Evolutionary conservation across 331 rosid genomes (phyloP).

Genomic region (Dryas integrifolia): DNA sequence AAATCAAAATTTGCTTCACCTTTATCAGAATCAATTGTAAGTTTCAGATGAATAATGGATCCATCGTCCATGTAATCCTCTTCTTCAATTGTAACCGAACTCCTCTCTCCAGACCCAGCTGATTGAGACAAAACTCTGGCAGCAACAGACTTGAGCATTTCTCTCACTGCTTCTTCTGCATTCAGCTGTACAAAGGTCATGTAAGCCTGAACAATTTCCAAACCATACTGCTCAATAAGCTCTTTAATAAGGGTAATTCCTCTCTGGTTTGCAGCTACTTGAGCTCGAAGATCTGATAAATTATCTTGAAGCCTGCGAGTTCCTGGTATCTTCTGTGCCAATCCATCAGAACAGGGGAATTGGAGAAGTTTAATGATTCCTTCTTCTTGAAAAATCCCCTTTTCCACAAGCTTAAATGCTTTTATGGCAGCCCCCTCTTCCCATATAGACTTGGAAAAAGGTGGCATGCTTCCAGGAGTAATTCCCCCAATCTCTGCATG

Average conservation of each 20-base stretch:
- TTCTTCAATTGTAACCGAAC: constrained; percentile 57
- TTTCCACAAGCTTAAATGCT: constrained; percentile 80
- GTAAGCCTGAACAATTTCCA: constrained; percentile 80
- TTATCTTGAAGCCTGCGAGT: constrained; percentile 82
- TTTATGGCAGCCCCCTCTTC: constrained; percentile 93
- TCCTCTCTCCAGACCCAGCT: constrained; percentile 23
- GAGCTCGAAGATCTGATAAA: constrained; percentile 86
- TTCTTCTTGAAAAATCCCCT: constrained; percentile 71
- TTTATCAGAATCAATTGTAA: constrained; percentile 62
- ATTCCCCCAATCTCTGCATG: constrained; percentile 91
- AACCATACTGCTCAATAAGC: constrained; percentile 81
- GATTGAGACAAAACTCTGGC: constrained; percentile 51
- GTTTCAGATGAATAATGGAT: constrained; percentile 74
- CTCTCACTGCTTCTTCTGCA: constrained; percentile 92
- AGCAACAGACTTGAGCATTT: constrained; percentile 77
- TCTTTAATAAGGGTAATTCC: constrained; percentile 76
- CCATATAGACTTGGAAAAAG: constrained; percentile 80
- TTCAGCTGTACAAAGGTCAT: constrained; percentile 80
- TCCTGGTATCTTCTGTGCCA: constrained; percentile 57
- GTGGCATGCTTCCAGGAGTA: constrained; percentile 98
- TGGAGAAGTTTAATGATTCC: constrained; percentile 63
- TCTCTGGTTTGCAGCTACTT: constrained; percentile 89
- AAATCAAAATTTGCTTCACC: constrained; percentile 87
- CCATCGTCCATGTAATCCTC: constrained; percentile 98
- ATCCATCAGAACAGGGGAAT: constrained; percentile 52